Evolutionary conservation across 2,329 filamentous ascomycete genomes (phyloP).

Genomic region (Paecilomyces dactylethromorphus): DNA sequence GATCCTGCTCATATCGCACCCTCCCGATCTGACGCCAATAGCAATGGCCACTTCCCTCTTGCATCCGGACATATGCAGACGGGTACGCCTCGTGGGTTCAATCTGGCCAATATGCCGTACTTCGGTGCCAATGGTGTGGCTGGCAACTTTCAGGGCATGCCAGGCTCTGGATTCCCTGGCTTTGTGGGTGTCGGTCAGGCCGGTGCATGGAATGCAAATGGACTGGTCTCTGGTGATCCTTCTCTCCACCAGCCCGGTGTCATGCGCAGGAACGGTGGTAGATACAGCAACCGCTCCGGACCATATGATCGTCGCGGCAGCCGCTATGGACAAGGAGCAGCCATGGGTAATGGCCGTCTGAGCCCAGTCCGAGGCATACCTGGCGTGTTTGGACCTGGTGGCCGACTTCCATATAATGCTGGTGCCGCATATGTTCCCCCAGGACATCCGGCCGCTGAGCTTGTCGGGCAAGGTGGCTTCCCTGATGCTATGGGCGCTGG

Average conservation of each 20-base stretch:
- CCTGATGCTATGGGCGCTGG: conserved; percentile 50
- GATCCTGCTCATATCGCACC: conserved; percentile 93
- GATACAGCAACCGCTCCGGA: conserved; percentile 58
- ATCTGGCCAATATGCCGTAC: conserved; percentile 66
- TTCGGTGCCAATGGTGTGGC: conserved; percentile 35
- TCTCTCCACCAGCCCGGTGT: conserved; percentile 54
- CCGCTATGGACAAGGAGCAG: conserved; percentile 46
- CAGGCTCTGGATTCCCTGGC: conserved; percentile 22
- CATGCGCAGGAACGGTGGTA: conserved; percentile 60
- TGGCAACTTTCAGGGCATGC: conserved; percentile 24
- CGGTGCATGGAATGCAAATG: conserved; percentile 22
- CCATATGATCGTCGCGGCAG: conserved; percentile 65
- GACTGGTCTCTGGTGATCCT: conserved; percentile 33
- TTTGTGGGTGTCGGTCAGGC: conserved; percentile 24
- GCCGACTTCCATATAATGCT: conserved; percentile 24
- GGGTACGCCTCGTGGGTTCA: conserved; percentile 89
- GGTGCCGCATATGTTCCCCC: conserved; percentile 29
- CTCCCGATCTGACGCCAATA: conserved; percentile 87
- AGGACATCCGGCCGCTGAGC: conserved; percentile 32
- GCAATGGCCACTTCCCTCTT: conserved; percentile 89
- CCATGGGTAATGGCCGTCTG: conserved; percentile 41
- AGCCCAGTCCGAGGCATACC: conserved; percentile 31
- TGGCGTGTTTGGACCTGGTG: conserved; percentile 28
- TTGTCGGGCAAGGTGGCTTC: conserved; percentile 39
- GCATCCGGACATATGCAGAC: conserved; percentile 66